Evolutionary conservation across 306 rosid species (phyloP), one percentile per base, ranked within the genome.

Genomic region (Cicer yamashitae): DNA sequence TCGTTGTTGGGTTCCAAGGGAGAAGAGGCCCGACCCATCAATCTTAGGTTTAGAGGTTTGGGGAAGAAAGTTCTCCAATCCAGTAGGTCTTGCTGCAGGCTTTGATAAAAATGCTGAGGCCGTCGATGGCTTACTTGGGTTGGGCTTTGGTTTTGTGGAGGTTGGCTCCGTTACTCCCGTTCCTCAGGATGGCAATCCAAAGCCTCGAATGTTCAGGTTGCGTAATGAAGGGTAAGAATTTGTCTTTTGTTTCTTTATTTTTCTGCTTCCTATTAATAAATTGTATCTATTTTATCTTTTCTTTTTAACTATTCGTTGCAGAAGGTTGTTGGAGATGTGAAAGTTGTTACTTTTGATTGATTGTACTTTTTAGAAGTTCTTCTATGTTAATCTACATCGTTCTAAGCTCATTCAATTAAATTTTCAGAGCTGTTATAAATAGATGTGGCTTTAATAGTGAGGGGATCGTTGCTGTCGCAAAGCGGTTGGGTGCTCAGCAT

Each of bases 41-140:
- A 83, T 51, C 83, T 73, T 94, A 77, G 91, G 93, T 38, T 86
- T 91, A 64, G 88, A 94, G 82, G 98, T 94, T 82, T 94, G 98
- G 98, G 98, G 98, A 82, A 90, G 94, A 84, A 94, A 94, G 70
- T 94, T 94, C 79, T 90, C 96, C 71, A 94, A 94, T 52, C 98
- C 98, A 13, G 11, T 94, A 51, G 98, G 98, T 76, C 97, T 94
- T 82, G 98, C 97, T 77, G 98, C 98, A 25, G 98, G 98, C 73
- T 94, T 94, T 82, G 98, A 94, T 87, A 94, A 94, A 83, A 89
- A 94, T 60, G 98, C 98, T 0, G 97, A 79, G 88, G 98, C 98
- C 62, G 82, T 91, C 59, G 98, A 90, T 79, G 98, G 98, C 34
- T 88, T 94, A 56, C 97, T 94, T 84, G 91, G 74, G 73, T 58